Evolutionary conservation across 2,329 filamentous ascomycete genomes (phyloP), one percentile per base, ranked within the genome.

Genomic region (Alternaria viburni): DNA sequence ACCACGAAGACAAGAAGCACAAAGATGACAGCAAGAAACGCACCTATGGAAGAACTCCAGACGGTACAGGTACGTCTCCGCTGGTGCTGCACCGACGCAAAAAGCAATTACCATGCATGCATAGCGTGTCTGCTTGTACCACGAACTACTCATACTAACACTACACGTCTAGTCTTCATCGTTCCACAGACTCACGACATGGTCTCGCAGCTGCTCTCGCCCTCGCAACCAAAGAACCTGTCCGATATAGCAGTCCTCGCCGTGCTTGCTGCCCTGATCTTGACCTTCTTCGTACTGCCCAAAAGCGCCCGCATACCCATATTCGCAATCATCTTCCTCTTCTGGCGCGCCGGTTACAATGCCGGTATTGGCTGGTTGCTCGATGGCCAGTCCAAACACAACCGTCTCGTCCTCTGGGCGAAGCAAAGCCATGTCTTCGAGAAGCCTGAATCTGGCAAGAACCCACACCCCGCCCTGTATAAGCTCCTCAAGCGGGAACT

Each of bases 171-270:
- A 98, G 96, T 97, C 74, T 99, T 99, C 79, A 91, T 93, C 62
- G 96, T 99, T 58, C 96, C 96, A 51, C 90, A 93, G 66, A 99
- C 96, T 60, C 93, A 97, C 85, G 96, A 99, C 83, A 98, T 99
- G 96, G 95, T 99, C 72, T 97, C 95, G 55, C 96, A 98, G 83
- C 87, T 99, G 59, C 89, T 99, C 72, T 96, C 96, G 74, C 96
- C 96, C 55, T 92, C 91, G 70, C 91, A 98, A 78, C 93, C 96
- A 57, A 99, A 99, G 85, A 98, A 98, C 79, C 79, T 96, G 43
- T 96, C 93, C 65, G 96, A 99, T 81, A 82, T 89, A 61, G 77
- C 91, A 62, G 93, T 99, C 68, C 86, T 99, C 61, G 86, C 86
- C 50, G 91, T 97, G 63, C 86, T 99, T 52, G 91, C 85, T 59